Conservation (phyloP, 495 filamentous ascomycete species). For the Penicillium goetzii region DNA sequence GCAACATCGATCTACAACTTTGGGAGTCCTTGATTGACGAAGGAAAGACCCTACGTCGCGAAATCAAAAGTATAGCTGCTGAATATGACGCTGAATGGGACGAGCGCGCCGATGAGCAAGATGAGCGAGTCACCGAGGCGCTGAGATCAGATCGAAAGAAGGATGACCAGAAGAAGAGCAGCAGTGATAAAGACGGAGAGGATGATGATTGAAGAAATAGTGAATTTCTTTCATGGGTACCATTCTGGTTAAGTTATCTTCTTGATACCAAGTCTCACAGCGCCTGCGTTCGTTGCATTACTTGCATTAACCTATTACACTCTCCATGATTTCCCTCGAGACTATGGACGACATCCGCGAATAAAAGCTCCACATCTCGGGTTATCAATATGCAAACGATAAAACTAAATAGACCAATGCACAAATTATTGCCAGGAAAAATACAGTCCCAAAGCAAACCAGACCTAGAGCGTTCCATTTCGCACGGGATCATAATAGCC, state of each 20-base stretch:
- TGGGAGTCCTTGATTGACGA: conserved; percentile 85
- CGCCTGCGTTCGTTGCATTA: conserved; percentile 11
- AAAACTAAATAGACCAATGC: conserved; percentile 11
- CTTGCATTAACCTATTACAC: conserved; percentile 10
- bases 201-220: conserved; percentile 42
- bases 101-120: conserved; percentile 76
- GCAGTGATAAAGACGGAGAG: conserved; percentile 43
- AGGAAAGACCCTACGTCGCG: conserved; percentile 74
- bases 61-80: conserved; percentile 79
- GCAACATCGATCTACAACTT: conserved; percentile 72
- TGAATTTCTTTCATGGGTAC: background rate
- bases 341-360: background rate
- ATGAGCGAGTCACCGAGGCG: conserved; percentile 70
- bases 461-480: conserved; percentile 38
- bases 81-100: conserved; percentile 97
- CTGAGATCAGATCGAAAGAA: conserved; percentile 64
- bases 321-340: background rate
- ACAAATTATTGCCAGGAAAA: background rate
- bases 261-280: background rate
- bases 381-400: background rate
- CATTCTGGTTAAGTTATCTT: conserved; percentile 5
- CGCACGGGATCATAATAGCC: conserved; percentile 53
- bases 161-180: conserved; percentile 52
- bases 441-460: background rate
- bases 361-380: background rate